These are phyloP conservation scores for Podospora pseudopauciseta DNA, from an alignment of 495 filamentous ascomycete species.

Conservation along the genomic window DNA sequence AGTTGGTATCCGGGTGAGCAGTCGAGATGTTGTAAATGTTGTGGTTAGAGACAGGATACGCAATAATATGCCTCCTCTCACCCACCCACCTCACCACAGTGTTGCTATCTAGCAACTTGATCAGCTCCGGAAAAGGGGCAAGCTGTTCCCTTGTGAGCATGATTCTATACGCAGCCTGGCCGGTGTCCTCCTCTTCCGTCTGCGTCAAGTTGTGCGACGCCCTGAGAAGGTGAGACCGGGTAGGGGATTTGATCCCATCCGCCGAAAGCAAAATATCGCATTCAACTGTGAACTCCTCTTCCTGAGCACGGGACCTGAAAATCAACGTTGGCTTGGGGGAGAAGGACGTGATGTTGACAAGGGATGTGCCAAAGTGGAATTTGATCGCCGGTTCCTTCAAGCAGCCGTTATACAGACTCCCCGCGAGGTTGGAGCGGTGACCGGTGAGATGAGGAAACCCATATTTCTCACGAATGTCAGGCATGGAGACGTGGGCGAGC, in stretches of 20 bases:
- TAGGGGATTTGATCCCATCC: conserved; percentile 69
- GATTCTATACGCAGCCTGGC: conserved; percentile 81
- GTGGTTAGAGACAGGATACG: conserved; percentile 71
- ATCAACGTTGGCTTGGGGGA: conserved; percentile 53
- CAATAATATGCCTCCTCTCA: conserved; percentile 74
- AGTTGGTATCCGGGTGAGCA: conserved; percentile 69
- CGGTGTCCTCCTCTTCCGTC: conserved; percentile 63
- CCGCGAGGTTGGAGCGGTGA: conserved; percentile 70
- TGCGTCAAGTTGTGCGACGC: conserved; percentile 45
- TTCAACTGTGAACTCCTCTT: conserved; percentile 52
- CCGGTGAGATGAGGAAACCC: conserved; percentile 74
- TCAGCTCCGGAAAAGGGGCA: conserved; percentile 61
- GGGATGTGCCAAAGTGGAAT: conserved; percentile 63
- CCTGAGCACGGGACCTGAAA: conserved; percentile 51
- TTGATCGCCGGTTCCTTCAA: conserved; percentile 58
- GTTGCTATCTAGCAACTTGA: conserved; percentile 62
- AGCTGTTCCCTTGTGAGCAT: conserved; percentile 69
- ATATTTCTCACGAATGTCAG: conserved; percentile 63
- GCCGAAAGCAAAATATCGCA: conserved; percentile 68
- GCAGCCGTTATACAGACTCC: conserved; percentile 64
- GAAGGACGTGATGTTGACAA: conserved; percentile 53
- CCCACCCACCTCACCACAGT: conserved; percentile 77
- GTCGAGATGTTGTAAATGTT: conserved; percentile 77
- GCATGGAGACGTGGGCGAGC: conserved; percentile 65
- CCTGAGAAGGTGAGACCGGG: conserved; percentile 58